Evolutionary conservation across 108 stramenopile species (phyloP), one percentile per base, ranked within the genome.

Genomic region (Thalassiosira profunda): DNA sequence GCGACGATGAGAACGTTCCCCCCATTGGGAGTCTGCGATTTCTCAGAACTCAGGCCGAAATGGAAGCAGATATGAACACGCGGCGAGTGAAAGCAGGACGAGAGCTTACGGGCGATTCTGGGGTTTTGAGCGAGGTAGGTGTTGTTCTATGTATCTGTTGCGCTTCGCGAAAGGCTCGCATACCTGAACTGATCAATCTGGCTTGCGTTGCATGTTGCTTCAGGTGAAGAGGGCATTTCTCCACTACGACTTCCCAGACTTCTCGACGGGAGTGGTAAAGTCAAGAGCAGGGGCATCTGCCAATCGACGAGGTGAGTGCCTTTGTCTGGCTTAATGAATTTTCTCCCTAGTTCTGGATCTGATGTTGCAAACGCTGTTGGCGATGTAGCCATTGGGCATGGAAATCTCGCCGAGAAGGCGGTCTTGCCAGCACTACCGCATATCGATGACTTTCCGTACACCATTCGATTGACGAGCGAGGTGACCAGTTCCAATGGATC

Each of bases 311-410:
- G 85, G 70, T 46, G 77, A 81, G 48, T 75, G 77, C n/a, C n/a
- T n/a, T n/a, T n/a, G n/a, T n/a, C n/a, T n/a, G n/a, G n/a, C n/a
- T n/a, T n/a, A n/a, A n/a, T n/a, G n/a, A n/a, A n/a, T 18, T 98
- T 98, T 65, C 97, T 96, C 34, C 97, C 97, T 8, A 90, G 88
- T 70, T 93, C 90, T n/a, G n/a, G n/a, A n/a, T n/a, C n/a, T n/a
- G n/a, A n/a, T 59, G 96, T 98, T 5, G 97, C 96, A 20, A 96
- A 98, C 72, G 95, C 96, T 25, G 97, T 96, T 20, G 72, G 90
- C 62, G 79, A 82, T 1, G 96, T 96, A 4, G 91, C 91, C 10
- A 79, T 97, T 35, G 92, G 93, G 40, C 92, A 94, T 72, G 96
- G 96, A 23, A 89, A 93, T 37, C 63, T 97, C 18, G 92, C 93